Percentiles rank a stretch among this genome's conserved stretches.
These are phyloP conservation scores for Ostreobium quekettii DNA, from an alignment of 139 green algal genomes.

Conservation along the genomic window DNA sequence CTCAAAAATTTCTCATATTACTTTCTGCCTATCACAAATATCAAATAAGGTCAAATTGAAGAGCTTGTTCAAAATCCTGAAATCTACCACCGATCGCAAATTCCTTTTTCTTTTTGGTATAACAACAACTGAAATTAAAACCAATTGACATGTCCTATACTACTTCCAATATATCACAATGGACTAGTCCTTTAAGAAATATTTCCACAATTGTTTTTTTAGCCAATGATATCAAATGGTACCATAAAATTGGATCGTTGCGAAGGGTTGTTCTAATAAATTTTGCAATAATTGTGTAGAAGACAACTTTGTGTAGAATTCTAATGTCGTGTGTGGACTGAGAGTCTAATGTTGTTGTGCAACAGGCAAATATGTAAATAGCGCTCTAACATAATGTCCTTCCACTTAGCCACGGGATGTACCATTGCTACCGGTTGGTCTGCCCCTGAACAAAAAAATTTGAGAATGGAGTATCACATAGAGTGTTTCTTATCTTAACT, in stretches of 20 bases:
- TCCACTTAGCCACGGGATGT: neutral
- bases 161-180: neutral
- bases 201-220: neutral
- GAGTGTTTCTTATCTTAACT: neutral
- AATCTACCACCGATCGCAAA: neutral
- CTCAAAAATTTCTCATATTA: neutral
- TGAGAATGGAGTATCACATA: neutral
- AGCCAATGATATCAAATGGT: neutral
- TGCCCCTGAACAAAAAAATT: neutral
- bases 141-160: neutral
- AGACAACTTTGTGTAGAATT: neutral
- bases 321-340: too few relatives aligned
- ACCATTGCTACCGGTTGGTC: neutral
- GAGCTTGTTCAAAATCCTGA: neutral
- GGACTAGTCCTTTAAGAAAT: neutral
- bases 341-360: neutral
- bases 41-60: neutral
- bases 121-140: neutral
- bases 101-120: constrained; percentile 3
- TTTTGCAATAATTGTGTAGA: neutral
- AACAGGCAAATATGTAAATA: constrained; percentile 11
- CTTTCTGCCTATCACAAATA: neutral
- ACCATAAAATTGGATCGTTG: constrained; percentile 7
- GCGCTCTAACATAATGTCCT: neutral
- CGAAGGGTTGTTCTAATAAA: neutral